Percentiles rank a stretch among this genome's conserved stretches.
Conservation (phyloP, 495 filamentous ascomycete species). For the Elasticomyces elasticus region DNA sequence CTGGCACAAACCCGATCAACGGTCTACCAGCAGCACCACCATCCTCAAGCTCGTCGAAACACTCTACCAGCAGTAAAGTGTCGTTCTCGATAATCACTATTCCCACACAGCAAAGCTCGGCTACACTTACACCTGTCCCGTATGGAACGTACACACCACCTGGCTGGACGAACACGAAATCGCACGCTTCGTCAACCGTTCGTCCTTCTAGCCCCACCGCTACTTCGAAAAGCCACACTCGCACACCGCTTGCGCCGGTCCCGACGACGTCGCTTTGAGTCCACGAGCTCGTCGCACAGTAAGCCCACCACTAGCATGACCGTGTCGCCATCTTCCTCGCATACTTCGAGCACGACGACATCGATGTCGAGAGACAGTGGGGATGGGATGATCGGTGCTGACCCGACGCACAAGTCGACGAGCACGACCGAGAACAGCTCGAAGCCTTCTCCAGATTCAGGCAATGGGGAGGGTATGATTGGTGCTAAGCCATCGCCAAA, state of each 20-base stretch:
- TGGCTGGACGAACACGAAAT: not conserved
- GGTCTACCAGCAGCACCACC: not conserved
- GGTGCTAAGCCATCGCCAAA: not conserved
- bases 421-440: not conserved
- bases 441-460: not conserved
- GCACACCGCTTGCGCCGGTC: not conserved
- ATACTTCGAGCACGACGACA: too few species aligned
- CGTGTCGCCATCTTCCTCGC: too few species aligned
- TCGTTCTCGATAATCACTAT: not conserved
- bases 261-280: not conserved
- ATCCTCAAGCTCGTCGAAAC: not conserved
- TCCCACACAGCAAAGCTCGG: not conserved
- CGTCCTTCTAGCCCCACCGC: not conserved
- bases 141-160: not conserved
- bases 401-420: not conserved
- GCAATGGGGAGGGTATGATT: not conserved
- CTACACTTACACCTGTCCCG: not conserved
- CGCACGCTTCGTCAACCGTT: not conserved
- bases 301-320: not conserved
- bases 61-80: not conserved
- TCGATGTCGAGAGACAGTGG: too few species aligned
- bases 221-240: not conserved
- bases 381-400: too few species aligned
- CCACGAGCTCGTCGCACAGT: not conserved
- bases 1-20: not conserved